Evolutionary conservation across 192 early-diverging fungal genomes (phyloP).

Genomic region (Oehlia diaphana): DNA sequence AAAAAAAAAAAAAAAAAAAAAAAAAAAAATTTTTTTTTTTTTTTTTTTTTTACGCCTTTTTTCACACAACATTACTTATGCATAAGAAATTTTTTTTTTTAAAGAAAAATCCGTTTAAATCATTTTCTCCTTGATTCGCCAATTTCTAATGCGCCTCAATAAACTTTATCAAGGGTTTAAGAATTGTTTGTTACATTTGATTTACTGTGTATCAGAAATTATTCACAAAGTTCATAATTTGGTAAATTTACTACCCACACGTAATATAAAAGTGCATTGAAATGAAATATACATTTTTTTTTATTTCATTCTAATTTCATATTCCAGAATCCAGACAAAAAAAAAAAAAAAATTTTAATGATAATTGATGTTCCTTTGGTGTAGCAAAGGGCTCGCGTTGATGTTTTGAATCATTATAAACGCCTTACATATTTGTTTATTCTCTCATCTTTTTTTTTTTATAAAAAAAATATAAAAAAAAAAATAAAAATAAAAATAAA

Average conservation of each 20-base stretch:
- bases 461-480: too few species aligned
- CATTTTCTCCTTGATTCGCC: neutral
- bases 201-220: neutral
- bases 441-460: neutral
- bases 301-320: neutral
- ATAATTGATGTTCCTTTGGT: neutral
- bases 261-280: neutral
- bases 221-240: too few species aligned
- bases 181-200: neutral
- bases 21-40: too few species aligned
- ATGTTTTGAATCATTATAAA: neutral
- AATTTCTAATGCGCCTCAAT: neutral
- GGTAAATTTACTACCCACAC: neutral
- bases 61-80: neutral
- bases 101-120: too few species aligned
- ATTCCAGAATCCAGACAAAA: too few species aligned
- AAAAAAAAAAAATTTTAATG: neutral
- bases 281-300: neutral
- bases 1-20: too few species aligned
- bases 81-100: neutral
- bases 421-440: neutral
- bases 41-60: too few species aligned
- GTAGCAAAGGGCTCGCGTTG: neutral
- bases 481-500: too few species aligned
- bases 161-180: neutral